Evolutionary conservation across 2,329 filamentous ascomycete species (phyloP).

Genomic region (Venturiaceae sp.): DNA sequence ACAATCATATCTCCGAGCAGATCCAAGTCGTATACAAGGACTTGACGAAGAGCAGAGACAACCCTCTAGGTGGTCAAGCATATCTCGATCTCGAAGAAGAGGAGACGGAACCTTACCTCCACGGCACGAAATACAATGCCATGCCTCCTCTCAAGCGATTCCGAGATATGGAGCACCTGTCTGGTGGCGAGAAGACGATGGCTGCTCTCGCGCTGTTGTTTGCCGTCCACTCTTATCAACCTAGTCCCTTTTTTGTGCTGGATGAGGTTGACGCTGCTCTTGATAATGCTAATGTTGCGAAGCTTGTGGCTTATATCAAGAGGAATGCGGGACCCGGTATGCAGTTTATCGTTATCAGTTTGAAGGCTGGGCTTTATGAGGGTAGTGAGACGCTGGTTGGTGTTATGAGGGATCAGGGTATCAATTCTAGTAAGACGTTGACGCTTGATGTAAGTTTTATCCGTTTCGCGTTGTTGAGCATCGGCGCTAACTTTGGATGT

Average conservation of each 20-base stretch:
- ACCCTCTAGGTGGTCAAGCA: conserved; percentile 73
- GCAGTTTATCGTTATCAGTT: conserved; percentile 97
- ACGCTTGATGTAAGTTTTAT: conserved; percentile 78
- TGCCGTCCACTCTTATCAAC: conserved; percentile 92
- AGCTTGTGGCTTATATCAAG: conserved; percentile 92
- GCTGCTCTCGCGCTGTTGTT: conserved; percentile 93
- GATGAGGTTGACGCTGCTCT: conserved; percentile 96
- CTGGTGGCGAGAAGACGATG: conserved; percentile 98
- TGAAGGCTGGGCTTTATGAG: conserved; percentile 94
- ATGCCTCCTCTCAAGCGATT: conserved; percentile 98
- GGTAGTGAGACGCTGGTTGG: conserved; percentile 93
- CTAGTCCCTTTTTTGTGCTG: conserved; percentile 92
- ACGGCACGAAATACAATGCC: conserved; percentile 94
- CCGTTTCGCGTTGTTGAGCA: background rate
- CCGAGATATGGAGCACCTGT: conserved; percentile 97
- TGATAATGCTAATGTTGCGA: conserved; percentile 95
- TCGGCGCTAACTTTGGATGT: background rate
- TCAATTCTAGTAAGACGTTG: conserved; percentile 83
- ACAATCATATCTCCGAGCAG: conserved; percentile 88
- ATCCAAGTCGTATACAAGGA: conserved; percentile 93
- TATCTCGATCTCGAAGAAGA: conserved; percentile 87
- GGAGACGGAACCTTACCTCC: conserved; percentile 90
- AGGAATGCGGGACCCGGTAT: conserved; percentile 93
- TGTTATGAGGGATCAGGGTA: conserved; percentile 88
- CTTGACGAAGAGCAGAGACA: conserved; percentile 80